phyloP scores from a whole-genome alignment of 352 stramenopile genomes.

The Phytophthora citricola region DNA sequence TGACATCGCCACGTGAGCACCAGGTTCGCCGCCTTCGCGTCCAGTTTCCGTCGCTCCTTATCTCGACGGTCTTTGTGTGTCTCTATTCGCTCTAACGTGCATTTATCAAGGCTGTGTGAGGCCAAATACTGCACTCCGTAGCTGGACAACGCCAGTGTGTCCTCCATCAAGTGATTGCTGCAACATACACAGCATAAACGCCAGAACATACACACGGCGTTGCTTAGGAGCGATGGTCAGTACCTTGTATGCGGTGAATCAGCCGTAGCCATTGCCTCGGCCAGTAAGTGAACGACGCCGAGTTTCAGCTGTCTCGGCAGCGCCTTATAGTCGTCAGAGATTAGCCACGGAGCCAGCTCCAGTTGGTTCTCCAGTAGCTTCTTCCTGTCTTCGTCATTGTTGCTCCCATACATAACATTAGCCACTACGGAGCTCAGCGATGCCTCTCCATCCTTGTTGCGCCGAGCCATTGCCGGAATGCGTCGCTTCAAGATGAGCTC shows the following conservation, averaged over 20 bases:
- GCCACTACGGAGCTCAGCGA: constrained; percentile 2
- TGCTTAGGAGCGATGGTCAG: not conserved
- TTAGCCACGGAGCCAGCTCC: constrained; percentile 19
- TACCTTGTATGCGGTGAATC: constrained; percentile 51
- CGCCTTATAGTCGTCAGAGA: constrained; percentile 25
- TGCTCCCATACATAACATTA: constrained; percentile 1
- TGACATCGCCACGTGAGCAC: constrained; percentile 49
- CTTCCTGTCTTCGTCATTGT: constrained; percentile 17
- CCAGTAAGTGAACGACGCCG: constrained; percentile 41
- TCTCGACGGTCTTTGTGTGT: constrained; percentile 10
- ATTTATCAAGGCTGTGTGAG: constrained; percentile 21
- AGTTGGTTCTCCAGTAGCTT: constrained; percentile 14
- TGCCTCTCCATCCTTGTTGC: constrained; percentile 3
- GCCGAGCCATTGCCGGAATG: constrained; percentile 1
- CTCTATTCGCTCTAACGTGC: constrained; percentile 20
- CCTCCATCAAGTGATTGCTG: constrained; percentile 43
- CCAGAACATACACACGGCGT: not conserved
- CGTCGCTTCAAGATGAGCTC: constrained; percentile 33
- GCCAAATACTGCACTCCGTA: constrained; percentile 52
- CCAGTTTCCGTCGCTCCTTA: constrained; percentile 16
- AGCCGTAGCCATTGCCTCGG: constrained; percentile 27
- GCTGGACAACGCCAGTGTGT: constrained; percentile 55
- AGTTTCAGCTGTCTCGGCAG: constrained; percentile 41
- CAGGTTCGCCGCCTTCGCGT: constrained; percentile 39
- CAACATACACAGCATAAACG: not conserved